Percentiles rank a stretch among this genome's conserved stretches.
Evolutionary conservation across 1,284 basidiomycete species (phyloP).

Genomic region (Ceratobasidium sp.): DNA sequence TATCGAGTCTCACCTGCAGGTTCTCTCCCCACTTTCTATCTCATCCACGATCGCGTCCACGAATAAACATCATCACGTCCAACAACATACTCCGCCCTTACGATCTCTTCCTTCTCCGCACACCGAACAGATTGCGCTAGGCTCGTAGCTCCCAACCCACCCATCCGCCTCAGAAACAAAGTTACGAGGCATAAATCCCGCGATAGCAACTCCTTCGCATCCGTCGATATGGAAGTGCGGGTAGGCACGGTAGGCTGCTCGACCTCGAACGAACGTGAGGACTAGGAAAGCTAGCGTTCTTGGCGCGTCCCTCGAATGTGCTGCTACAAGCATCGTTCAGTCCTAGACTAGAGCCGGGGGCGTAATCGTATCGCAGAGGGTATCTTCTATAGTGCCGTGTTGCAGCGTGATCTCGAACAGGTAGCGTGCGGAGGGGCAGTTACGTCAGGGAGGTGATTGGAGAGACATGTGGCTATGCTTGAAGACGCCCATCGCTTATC

Average conservation of each 20-base stretch:
- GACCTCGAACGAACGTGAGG: conserved; percentile 60
- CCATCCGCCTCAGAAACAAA: conserved; percentile 49
- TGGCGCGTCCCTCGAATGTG: conserved; percentile 30
- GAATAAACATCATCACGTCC: conserved; percentile 84
- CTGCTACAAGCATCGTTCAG: conserved; percentile 33
- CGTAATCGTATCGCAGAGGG: conserved; percentile 74
- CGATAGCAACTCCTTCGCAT: conserved; percentile 61
- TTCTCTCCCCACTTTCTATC: conserved; percentile 83
- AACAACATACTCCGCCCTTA: conserved; percentile 72
- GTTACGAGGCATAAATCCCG: conserved; percentile 68
- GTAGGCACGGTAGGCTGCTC: conserved; percentile 70
- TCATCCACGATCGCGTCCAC: conserved; percentile 78
- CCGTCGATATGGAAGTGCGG: conserved; percentile 64
- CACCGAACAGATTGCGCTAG: conserved; percentile 29
- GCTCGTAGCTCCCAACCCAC: conserved; percentile 20
- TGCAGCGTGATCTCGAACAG: conserved; percentile 81
- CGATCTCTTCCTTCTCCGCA: conserved; percentile 59
- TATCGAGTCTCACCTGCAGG: conserved; percentile 65
- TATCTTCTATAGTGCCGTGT: conserved; percentile 78
- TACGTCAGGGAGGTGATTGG: conserved; percentile 71
- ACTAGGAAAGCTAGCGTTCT: conserved; percentile 24
- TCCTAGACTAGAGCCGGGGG: conserved; percentile 56
- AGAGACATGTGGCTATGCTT: too few species aligned
- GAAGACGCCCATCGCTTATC: too few species aligned
- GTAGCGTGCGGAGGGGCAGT: conserved; percentile 70